These are phyloP conservation scores for Globisporangium polare DNA, from an alignment of 352 stramenopile species.

Conservation along the genomic window DNA sequence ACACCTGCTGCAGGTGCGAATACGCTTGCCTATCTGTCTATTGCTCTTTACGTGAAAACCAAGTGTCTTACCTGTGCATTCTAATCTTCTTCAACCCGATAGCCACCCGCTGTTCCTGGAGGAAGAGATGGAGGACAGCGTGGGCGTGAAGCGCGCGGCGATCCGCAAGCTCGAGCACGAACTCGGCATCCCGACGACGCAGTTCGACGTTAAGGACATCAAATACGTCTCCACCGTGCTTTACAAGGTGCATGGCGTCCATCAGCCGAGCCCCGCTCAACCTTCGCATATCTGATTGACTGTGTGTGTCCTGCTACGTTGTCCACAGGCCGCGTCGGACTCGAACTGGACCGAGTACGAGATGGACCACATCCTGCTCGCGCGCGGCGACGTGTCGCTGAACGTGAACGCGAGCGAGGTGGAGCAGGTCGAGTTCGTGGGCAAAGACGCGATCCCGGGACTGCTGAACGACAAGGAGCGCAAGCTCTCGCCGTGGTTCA, in stretches of 20 bases:
- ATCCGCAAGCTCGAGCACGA: slow-evolving; percentile 99
- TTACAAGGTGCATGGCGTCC: slow-evolving; percentile 88
- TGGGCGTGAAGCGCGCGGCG: slow-evolving; percentile 91
- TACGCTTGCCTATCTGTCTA: background rate
- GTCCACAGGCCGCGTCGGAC: slow-evolving; percentile 54
- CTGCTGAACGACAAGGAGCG: slow-evolving; percentile 55
- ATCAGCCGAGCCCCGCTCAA: background rate
- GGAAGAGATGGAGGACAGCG: slow-evolving; percentile 77
- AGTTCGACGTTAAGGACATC: slow-evolving; percentile 86
- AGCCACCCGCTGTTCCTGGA: slow-evolving; percentile 94
- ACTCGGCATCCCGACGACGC: slow-evolving; percentile 90
- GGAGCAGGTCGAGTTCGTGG: slow-evolving; percentile 87
- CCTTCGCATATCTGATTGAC: background rate
- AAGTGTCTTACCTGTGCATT: too few relatives aligned
- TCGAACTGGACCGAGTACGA: slow-evolving; percentile 97
- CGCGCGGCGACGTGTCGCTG: slow-evolving; percentile 75
- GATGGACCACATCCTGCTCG: slow-evolving; percentile 98
- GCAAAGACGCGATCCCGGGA: slow-evolving; percentile 42
- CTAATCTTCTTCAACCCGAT: background rate
- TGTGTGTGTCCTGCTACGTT: background rate
- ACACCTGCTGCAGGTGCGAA: slow-evolving; percentile 95
- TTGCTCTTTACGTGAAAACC: too few relatives aligned
- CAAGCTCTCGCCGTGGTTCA: slow-evolving; percentile 84
- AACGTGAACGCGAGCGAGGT: slow-evolving; percentile 94
- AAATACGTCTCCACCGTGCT: slow-evolving; percentile 97